phyloP scores from a whole-genome alignment of 2,329 filamentous ascomycete genomes.

The Thelonectria olida region DNA sequence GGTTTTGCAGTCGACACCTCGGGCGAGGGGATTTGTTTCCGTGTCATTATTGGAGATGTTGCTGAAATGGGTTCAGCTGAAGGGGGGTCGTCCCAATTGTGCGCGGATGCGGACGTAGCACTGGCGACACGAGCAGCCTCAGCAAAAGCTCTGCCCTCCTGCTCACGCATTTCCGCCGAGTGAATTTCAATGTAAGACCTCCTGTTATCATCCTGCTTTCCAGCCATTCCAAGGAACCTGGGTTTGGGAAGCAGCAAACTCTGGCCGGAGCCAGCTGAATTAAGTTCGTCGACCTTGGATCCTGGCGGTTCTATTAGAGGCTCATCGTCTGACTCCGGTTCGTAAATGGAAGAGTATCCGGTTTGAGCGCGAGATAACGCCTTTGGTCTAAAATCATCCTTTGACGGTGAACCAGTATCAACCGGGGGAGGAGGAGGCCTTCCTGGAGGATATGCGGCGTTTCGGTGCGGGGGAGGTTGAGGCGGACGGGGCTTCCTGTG shows the following conservation, averaged over 20 bases:
- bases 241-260: constrained; percentile 47
- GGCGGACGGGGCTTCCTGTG: constrained; percentile 56
- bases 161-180: constrained; percentile 68
- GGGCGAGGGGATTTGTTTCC: constrained; percentile 40
- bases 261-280: constrained; percentile 25
- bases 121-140: constrained; percentile 54
- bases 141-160: constrained; percentile 67
- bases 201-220: constrained; percentile 60
- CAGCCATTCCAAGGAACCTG: constrained; percentile 53
- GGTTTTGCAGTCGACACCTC: constrained; percentile 37
- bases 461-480: constrained; percentile 41
- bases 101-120: constrained; percentile 44
- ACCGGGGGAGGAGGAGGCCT: constrained; percentile 27
- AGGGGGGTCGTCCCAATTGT: constrained; percentile 46
- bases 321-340: constrained; percentile 32
- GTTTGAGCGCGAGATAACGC: constrained; percentile 50
- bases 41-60: constrained; percentile 37
- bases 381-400: constrained; percentile 61
- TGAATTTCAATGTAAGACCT: constrained; percentile 67
- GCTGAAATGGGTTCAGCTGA: constrained; percentile 35
- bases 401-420: constrained; percentile 12
- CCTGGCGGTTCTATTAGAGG: constrained; percentile 18
- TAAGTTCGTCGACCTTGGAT: constrained; percentile 29
- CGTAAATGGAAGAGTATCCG: constrained; percentile 41
- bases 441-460: constrained; percentile 21